Base-by-base conservation (phyloP, 805 yeast species). In the Starmerella etchellsii region DNA sequence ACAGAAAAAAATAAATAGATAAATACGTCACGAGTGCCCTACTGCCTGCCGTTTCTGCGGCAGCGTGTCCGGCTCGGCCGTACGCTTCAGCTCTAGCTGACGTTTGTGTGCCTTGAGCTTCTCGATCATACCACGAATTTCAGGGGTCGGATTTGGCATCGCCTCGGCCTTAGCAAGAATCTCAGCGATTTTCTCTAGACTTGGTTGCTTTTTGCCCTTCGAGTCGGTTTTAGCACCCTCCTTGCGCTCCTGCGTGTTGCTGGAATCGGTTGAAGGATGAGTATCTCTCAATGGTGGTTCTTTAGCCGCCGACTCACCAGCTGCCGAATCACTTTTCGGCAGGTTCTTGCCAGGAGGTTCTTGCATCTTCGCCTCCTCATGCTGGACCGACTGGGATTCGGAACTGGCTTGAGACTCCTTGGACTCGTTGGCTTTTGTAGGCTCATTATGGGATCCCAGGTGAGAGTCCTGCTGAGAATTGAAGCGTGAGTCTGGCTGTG, bases 131-230 rank as follows among this genome's bases (percentile, higher is more conserved):
- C 58, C 58, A 33, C 48, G 44, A 19, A 61, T 54, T 22, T 54
- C 51, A 6, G 61, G 57, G 5, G 60, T 46, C 14, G 64, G 64
- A 40, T 60, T 61, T 21, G 51, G 52, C 32, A 60, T 59, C 40
- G 57, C 57, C 43, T 56, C 59, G 20, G 64, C 64, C 48, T 58
- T 54, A 6, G 55, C 61, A 16, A 60, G 46, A 18, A 60, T 50
- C 42, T 58, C 55, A n/a, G 59, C 51, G 42, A 60, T 59, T 31
- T 58, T 48, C 35, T 53, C 61, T 2, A 50, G 50, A 13, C 59
- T 46, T 11, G 53, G 52, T 26, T 39, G 42, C 33, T 25, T 24
- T 27, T 34, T 39, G n/a, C n/a, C n/a, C n/a, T n/a, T n/a, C n/a
- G n/a, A n/a, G n/a, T n/a, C n/a, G n/a, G n/a, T 13, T 37, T 37